phyloP scores from a whole-genome alignment of 2,329 filamentous ascomycete genomes.

The Ophiostoma triangulosporum region DNA sequence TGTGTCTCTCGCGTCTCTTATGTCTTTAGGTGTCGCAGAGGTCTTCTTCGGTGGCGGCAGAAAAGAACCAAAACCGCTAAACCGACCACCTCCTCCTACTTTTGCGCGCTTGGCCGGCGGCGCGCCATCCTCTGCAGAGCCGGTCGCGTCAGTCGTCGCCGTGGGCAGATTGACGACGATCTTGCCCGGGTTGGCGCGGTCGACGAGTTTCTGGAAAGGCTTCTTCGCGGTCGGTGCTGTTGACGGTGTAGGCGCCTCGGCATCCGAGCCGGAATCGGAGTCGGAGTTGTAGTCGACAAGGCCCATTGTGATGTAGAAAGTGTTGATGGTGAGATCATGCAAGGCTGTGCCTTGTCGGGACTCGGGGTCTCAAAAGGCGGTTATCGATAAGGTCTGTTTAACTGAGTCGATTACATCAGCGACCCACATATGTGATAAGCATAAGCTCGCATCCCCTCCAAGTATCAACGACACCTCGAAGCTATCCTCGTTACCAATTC shows the following conservation, averaged over 20 bases:
- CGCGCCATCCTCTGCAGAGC: slow-evolving; percentile 26
- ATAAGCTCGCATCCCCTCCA: background rate
- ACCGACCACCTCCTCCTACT: slow-evolving; percentile 38
- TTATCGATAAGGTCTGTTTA: slow-evolving; percentile 1
- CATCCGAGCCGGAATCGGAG: slow-evolving; percentile 49
- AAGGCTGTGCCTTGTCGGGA: background rate
- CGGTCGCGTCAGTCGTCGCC: slow-evolving; percentile 21
- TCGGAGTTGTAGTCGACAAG: slow-evolving; percentile 78
- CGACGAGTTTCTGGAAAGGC: slow-evolving; percentile 65
- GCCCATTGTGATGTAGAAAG: slow-evolving; percentile 39
- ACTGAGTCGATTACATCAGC: background rate
- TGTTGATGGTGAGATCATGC: background rate
- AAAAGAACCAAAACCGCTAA: slow-evolving; percentile 74
- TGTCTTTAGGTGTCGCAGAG: slow-evolving; percentile 19
- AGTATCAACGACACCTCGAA: background rate
- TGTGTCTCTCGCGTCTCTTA: slow-evolving; percentile 18
- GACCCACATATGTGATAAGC: background rate
- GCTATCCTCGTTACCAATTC: background rate
- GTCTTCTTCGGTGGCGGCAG: slow-evolving; percentile 68
- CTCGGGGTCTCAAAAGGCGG: background rate
- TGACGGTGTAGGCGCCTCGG: slow-evolving; percentile 13
- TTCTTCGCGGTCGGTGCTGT: slow-evolving; percentile 32
- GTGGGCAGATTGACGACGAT: slow-evolving; percentile 67
- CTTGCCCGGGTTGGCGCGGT: slow-evolving; percentile 68
- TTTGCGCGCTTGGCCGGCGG: slow-evolving; percentile 61